Evolutionary conservation across 2,329 filamentous ascomycete species (phyloP), one percentile per base, ranked within the genome.

Genomic region (Ophiognomonia clavigignenti-juglandacearum): DNA sequence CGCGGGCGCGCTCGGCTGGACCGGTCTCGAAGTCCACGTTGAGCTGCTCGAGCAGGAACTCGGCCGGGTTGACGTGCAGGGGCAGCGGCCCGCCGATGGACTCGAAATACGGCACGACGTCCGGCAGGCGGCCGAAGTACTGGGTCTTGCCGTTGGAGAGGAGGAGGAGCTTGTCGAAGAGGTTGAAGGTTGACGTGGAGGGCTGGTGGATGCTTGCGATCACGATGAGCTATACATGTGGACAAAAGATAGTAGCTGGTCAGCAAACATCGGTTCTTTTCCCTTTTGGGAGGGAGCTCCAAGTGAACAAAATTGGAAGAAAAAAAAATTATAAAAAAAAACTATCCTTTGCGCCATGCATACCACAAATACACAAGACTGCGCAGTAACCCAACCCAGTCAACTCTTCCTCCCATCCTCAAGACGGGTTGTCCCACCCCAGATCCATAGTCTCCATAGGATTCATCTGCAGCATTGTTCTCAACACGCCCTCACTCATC

Each of bases 171-270:
- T 86, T 88, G 61, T 95, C 88, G 56, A 95, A 95, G 11, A 90
- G 77, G 52, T 84, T 76, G 57, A 89, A 95, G 0, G 86, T 91
- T 0, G 82, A 77, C 0, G 86, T 87, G 0, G 87, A 92, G 0
- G 89, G 89, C 60, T 95, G 89, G 61, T 95, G 89, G 52, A 95
- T 93, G 32, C 85, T 88, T 4, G 85, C 85, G 50, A 95, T 82
- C 24, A 93, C 80, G 49, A 93, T 80, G 50, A 93, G 72, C 79
- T 85, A 16, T 13, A 6, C 4, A n/a, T 40, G 4, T 6, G 13
- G 37, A n/a, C n/a, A n/a, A n/a, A n/a, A n/a, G n/a, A n/a, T n/a
- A n/a, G n/a, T n/a, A n/a, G n/a, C n/a, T n/a, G n/a, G n/a, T n/a
- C n/a, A n/a, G n/a, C n/a, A n/a, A n/a, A n/a, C n/a, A n/a, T n/a